Conservation (phyloP, 2,329 filamentous ascomycete species). For the Arthrobotrys sphaeroides region DNA sequence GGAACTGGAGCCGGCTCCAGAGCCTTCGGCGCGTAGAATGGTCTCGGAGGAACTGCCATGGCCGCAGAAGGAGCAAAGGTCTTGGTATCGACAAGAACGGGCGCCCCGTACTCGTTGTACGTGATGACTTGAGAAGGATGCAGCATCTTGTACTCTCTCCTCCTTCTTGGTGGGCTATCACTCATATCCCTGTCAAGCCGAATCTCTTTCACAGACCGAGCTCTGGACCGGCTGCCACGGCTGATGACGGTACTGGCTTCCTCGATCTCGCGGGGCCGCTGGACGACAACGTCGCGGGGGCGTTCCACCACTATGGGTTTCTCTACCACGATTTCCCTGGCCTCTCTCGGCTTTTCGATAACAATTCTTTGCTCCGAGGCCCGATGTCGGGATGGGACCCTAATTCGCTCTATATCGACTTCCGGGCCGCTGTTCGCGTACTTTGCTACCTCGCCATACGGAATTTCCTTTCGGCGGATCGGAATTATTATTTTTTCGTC, state of each 20-base stretch:
- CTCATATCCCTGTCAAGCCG: slow-evolving; percentile 15
- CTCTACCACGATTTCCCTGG: neutral
- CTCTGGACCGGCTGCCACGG: slow-evolving; percentile 12
- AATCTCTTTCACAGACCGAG: slow-evolving; percentile 27
- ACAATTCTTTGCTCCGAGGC: neutral
- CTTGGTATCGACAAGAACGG: slow-evolving; percentile 38
- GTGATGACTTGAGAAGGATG: slow-evolving; percentile 34
- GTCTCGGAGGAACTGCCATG: slow-evolving; percentile 27
- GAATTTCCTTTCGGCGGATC: slow-evolving; percentile 46
- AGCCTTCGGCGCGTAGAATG: slow-evolving; percentile 9
- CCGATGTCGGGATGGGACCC: neutral
- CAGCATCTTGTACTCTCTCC: slow-evolving; percentile 29
- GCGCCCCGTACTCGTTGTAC: slow-evolving; percentile 45
- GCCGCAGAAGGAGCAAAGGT: slow-evolving; percentile 40
- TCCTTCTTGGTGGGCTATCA: slow-evolving; percentile 8
- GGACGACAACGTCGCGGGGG: slow-evolving; percentile 17
- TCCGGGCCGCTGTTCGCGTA: slow-evolving; percentile 44
- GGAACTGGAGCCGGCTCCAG: slow-evolving; percentile 39
- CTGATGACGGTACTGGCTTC: slow-evolving; percentile 29
- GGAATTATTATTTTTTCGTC: slow-evolving; percentile 45
- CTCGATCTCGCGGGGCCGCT: slow-evolving; percentile 37
- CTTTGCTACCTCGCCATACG: slow-evolving; percentile 13
- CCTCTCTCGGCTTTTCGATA: slow-evolving; percentile 3
- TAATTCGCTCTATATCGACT: slow-evolving; percentile 33
- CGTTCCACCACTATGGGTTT: slow-evolving; percentile 19